phyloP scores from a whole-genome alignment of 257 asterid genomes.

The Cruciata laevipes region DNA sequence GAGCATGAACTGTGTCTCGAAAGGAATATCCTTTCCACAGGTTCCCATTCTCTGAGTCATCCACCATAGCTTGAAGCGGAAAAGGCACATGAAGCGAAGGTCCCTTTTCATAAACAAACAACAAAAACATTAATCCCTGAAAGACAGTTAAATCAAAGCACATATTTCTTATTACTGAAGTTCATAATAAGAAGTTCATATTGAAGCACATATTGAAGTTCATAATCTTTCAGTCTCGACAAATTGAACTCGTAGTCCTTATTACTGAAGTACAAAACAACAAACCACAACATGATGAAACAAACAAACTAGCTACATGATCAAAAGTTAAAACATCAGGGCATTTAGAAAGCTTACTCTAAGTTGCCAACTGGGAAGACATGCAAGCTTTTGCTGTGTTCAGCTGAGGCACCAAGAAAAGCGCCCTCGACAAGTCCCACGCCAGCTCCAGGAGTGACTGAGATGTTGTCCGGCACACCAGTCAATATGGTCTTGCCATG shows the following conservation, averaged over 20 bases:
- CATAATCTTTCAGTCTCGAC: neutral
- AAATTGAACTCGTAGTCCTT: neutral
- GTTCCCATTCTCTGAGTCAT: slow-evolving; percentile 98
- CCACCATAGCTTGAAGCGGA: slow-evolving; percentile 99
- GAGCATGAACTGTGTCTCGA: slow-evolving; percentile 96
- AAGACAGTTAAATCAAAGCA: neutral
- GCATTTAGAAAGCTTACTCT: slow-evolving; percentile 47
- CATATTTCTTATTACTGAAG: neutral
- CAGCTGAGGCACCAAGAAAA: slow-evolving; percentile 80
- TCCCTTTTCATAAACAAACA: slow-evolving; percentile 40
- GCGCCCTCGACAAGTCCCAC: slow-evolving; percentile 79
- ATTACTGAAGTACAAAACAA: neutral
- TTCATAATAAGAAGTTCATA: no score
- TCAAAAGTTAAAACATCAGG: neutral
- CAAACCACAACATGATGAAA: neutral
- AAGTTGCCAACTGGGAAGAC: slow-evolving; percentile 80
- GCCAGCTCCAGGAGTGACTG: slow-evolving; percentile 72
- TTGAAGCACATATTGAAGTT: no score
- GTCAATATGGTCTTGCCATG: slow-evolving; percentile 83
- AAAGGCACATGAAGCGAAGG: slow-evolving; percentile 82
- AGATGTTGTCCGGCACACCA: slow-evolving; percentile 80
- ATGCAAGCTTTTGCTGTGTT: slow-evolving; percentile 68
- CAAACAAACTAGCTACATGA: neutral
- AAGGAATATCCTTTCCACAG: slow-evolving; percentile 79
- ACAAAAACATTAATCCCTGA: slow-evolving; percentile 1